These are phyloP conservation scores for Cucumis variabilis DNA, from an alignment of 331 rosid genomes.

Conservation along the genomic window DNA sequence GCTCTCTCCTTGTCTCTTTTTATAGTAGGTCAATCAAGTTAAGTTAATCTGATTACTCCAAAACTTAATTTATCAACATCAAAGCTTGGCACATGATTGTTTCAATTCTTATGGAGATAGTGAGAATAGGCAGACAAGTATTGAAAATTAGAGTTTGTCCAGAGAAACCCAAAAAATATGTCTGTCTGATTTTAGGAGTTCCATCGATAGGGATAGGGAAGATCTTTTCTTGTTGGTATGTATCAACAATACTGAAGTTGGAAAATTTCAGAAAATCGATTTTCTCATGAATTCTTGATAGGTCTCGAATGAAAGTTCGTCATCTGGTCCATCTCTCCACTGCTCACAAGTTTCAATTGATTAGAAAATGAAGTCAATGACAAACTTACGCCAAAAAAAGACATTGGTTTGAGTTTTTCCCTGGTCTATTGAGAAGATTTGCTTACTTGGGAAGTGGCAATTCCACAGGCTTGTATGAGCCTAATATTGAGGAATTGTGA, in stretches of 20 bases:
- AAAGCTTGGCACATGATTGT: background rate
- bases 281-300: too few species aligned
- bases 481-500: too few species aligned
- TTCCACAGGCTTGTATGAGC: too few species aligned
- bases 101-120: background rate
- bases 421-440: background rate
- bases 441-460: too few species aligned
- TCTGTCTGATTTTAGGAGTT: conserved; percentile 63
- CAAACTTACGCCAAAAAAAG: background rate
- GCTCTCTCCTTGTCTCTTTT: background rate
- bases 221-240: conserved; percentile 69
- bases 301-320: too few species aligned
- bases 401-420: background rate
- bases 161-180: conserved; percentile 68
- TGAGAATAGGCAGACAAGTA: background rate
- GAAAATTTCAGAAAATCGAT: too few species aligned
- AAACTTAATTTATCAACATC: background rate
- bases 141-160: conserved; percentile 46
- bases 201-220: conserved; percentile 70
- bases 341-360: too few species aligned
- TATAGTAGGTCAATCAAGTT: background rate
- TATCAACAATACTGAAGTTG: too few species aligned
- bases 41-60: background rate
- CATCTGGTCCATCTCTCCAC: too few species aligned
- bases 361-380: too few species aligned